These are phyloP conservation scores for Phytophthora rubi DNA, from an alignment of 352 stramenopile genomes.

Conservation along the genomic window DNA sequence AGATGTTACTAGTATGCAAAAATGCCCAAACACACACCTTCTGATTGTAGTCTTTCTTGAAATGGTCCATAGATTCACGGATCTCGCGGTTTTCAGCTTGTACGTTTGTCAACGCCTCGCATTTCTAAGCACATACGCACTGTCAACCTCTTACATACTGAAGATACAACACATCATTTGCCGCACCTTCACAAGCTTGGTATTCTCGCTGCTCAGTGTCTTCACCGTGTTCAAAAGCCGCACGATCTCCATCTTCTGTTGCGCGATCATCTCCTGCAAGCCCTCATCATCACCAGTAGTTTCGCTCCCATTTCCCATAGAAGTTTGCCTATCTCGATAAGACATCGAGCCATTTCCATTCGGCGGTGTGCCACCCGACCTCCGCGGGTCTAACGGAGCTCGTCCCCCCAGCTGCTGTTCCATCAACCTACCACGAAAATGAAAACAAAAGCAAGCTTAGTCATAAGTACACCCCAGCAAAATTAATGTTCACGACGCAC, in stretches of 20 bases:
- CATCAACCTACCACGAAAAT: slow-evolving; percentile 64
- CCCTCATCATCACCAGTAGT: slow-evolving; percentile 39
- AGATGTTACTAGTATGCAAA: background rate
- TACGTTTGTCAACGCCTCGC: slow-evolving; percentile 70
- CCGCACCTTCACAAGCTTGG: slow-evolving; percentile 78
- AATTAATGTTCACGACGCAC: slow-evolving; percentile 25
- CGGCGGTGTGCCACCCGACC: slow-evolving; percentile 20
- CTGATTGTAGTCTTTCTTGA: slow-evolving; percentile 89
- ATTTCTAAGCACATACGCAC: slow-evolving; percentile 61
- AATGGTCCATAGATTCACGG: slow-evolving; percentile 83
- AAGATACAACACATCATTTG: background rate
- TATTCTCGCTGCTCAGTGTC: slow-evolving; percentile 85
- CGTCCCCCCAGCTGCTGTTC: slow-evolving; percentile 75
- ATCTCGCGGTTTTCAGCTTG: slow-evolving; percentile 81
- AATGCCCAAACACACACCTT: slow-evolving; percentile 56
- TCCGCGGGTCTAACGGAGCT: slow-evolving; percentile 41
- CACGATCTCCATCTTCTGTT: slow-evolving; percentile 87
- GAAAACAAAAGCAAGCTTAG: slow-evolving; percentile 3
- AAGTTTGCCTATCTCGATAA: slow-evolving; percentile 25
- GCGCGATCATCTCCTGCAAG: slow-evolving; percentile 61
- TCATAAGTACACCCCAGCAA: background rate
- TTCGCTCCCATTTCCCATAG: slow-evolving; percentile 3
- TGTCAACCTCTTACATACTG: background rate
- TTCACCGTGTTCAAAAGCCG: slow-evolving; percentile 86
- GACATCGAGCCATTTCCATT: slow-evolving; percentile 16